phyloP scores from a whole-genome alignment of 192 early-diverging fungal species.

The Lobosporangium transversale region DNA sequence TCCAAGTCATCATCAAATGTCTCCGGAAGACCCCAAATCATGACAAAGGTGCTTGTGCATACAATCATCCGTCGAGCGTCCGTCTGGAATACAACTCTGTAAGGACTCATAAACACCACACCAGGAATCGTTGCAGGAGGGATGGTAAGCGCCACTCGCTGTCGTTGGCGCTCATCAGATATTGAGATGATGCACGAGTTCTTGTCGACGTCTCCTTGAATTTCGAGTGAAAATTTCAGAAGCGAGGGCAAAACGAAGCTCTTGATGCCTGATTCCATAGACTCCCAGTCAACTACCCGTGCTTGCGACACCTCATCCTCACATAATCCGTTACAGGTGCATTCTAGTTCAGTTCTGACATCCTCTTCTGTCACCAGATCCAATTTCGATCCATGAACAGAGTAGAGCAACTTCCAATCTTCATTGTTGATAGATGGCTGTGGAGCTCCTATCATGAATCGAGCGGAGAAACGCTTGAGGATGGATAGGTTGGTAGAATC shows the following conservation, averaged over 20 bases:
- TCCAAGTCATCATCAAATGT: constrained; percentile 5
- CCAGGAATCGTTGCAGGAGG: not conserved
- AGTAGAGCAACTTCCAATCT: not conserved
- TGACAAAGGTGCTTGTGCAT: not conserved
- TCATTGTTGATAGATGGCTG: not conserved
- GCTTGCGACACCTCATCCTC: too few relatives aligned
- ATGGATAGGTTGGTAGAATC: not conserved
- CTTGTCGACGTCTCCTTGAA: not conserved
- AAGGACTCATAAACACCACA: not conserved
- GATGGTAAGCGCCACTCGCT: not conserved
- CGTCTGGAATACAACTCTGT: not conserved
- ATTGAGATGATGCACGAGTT: not conserved
- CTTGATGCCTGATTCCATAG: not conserved
- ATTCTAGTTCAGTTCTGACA: too few relatives aligned
- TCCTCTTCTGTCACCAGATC: not conserved
- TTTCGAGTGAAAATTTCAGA: constrained; percentile 4
- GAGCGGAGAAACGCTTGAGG: not conserved
- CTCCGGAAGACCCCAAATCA: constrained; percentile 15
- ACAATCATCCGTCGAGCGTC: constrained; percentile 2
- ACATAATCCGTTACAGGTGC: too few relatives aligned
- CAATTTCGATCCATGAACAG: constrained; percentile 8
- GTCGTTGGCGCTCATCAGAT: not conserved
- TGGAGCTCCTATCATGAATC: not conserved
- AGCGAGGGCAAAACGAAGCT: not conserved
- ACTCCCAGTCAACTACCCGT: not conserved